phyloP scores from a whole-genome alignment of 257 asterid species.

The Jaltomata sinuosa region DNA sequence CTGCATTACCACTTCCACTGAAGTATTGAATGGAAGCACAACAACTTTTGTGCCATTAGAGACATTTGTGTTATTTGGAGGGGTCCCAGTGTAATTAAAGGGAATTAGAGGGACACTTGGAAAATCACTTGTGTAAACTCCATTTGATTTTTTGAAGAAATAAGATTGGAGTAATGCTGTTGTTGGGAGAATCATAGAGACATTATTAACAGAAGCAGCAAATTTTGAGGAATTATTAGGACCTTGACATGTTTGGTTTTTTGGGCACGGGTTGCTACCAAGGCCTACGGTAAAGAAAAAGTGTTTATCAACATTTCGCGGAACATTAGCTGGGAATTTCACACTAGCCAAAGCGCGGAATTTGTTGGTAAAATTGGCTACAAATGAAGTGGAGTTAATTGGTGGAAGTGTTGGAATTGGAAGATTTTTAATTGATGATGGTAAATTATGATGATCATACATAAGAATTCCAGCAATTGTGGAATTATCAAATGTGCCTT shows the following conservation, averaged over 20 bases:
- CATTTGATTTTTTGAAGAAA: constrained; percentile 25
- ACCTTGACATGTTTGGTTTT: constrained; percentile 57
- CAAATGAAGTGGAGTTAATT: constrained; percentile 40
- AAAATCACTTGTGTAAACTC: constrained; percentile 36
- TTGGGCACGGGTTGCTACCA: constrained; percentile 30
- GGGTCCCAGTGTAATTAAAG: constrained; percentile 55
- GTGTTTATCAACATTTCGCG: constrained; percentile 21
- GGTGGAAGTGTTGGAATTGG: constrained; percentile 47
- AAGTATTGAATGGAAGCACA: constrained; percentile 38
- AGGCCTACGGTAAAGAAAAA: constrained; percentile 34
- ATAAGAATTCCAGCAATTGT: constrained; percentile 45
- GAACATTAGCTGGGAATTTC: constrained; percentile 36
- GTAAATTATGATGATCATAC: constrained; percentile 6
- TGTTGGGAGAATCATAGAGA: constrained; percentile 36
- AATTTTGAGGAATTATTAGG: constrained; percentile 53
- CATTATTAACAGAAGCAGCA: constrained; percentile 48
- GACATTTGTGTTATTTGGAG: constrained; percentile 46
- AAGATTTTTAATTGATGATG: constrained; percentile 9
- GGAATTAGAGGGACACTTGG: constrained; percentile 28
- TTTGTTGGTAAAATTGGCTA: constrained; percentile 25
- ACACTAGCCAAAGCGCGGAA: constrained; percentile 42
- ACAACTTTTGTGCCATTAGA: constrained; percentile 40
- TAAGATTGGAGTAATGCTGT: constrained; percentile 46
- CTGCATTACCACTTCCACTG: constrained; percentile 53
- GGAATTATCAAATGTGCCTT: constrained; percentile 51